phyloP scores from a whole-genome alignment of 2,329 filamentous ascomycete species.

The Didymella pomorum region DNA sequence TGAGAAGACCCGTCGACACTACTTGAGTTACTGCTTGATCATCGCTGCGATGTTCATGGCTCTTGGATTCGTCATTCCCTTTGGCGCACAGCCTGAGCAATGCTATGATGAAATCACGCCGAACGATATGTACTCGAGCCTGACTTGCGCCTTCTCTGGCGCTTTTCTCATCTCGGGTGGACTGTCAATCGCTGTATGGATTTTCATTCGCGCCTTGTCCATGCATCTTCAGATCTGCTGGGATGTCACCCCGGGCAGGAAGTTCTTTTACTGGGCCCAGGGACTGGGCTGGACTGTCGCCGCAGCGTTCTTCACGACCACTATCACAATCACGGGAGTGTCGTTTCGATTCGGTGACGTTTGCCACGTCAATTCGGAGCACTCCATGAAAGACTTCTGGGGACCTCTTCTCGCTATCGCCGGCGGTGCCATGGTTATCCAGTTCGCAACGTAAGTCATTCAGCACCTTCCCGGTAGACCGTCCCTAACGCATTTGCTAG shows the following conservation, averaged over 20 bases:
- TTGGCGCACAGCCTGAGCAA: conserved; percentile 78
- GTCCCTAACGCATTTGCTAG: conserved; percentile 35
- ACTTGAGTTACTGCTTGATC: conserved; percentile 87
- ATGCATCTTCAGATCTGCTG: conserved; percentile 98
- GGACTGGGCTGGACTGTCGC: conserved; percentile 85
- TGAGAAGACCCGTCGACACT: conserved; percentile 91
- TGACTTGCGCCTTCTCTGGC: conserved; percentile 87
- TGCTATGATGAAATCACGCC: conserved; percentile 93
- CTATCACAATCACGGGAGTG: conserved; percentile 85
- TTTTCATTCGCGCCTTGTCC: conserved; percentile 87
- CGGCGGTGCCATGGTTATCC: conserved; percentile 77
- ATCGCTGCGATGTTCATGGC: conserved; percentile 79
- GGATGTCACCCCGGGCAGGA: conserved; percentile 87
- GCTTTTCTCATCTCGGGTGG: conserved; percentile 86
- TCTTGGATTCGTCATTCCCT: conserved; percentile 88
- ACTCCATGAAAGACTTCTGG: conserved; percentile 88
- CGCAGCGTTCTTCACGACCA: conserved; percentile 74
- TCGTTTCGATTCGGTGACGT: conserved; percentile 92
- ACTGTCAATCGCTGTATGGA: conserved; percentile 85
- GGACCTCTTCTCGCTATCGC: conserved; percentile 84
- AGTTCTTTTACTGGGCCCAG: conserved; percentile 88
- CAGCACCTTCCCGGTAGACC: background rate
- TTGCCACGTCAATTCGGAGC: conserved; percentile 91
- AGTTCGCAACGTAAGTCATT: conserved; percentile 77
- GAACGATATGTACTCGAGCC: conserved; percentile 84